Percentiles rank a stretch among this genome's conserved stretches.
Conservation (phyloP, 805 yeast species). For the Scheffersomyces lignosus region DNA sequence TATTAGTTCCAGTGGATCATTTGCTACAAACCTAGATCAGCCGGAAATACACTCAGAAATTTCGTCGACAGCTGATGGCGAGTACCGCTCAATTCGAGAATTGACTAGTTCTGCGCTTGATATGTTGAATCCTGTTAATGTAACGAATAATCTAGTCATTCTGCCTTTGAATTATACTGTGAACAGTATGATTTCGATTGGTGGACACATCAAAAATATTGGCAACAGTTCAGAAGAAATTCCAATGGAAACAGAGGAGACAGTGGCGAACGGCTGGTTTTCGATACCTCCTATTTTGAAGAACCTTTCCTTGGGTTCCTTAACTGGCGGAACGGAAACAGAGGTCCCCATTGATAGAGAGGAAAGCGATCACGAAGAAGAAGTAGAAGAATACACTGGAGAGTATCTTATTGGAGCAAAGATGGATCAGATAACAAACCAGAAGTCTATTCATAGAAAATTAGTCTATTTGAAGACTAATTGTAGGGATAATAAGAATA, state of each 20-base stretch:
- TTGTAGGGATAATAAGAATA: constrained; percentile 3
- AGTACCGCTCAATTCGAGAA: constrained; percentile 5
- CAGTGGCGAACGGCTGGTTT: constrained; percentile 6
- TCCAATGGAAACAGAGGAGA: background rate
- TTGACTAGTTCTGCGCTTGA: constrained; percentile 23
- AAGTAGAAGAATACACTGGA: constrained; percentile 16
- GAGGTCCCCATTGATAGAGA: constrained; percentile 1
- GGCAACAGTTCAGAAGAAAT: background rate
- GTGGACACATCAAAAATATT: background rate
- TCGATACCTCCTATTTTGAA: constrained; percentile 8
- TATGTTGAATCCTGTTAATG: constrained; percentile 31
- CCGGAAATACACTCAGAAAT: constrained; percentile 11
- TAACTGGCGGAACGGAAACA: constrained; percentile 3
- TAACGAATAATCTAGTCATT: constrained; percentile 36
- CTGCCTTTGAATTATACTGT: constrained; percentile 40
- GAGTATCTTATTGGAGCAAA: constrained; percentile 25
- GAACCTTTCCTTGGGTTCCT: constrained; percentile 1
- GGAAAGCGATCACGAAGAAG: constrained; percentile 8
- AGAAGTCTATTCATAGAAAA: constrained; percentile 18
- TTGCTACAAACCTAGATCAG: constrained; percentile 5
- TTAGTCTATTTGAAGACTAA: constrained; percentile 24
- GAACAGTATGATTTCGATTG: constrained; percentile 19
- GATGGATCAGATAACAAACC: constrained; percentile 3
- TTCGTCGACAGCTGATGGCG: constrained; percentile 2
- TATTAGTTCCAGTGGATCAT: constrained; percentile 1